phyloP scores from a whole-genome alignment of 176 grass and related monocot genomes.

The Zoysia japonica region DNA sequence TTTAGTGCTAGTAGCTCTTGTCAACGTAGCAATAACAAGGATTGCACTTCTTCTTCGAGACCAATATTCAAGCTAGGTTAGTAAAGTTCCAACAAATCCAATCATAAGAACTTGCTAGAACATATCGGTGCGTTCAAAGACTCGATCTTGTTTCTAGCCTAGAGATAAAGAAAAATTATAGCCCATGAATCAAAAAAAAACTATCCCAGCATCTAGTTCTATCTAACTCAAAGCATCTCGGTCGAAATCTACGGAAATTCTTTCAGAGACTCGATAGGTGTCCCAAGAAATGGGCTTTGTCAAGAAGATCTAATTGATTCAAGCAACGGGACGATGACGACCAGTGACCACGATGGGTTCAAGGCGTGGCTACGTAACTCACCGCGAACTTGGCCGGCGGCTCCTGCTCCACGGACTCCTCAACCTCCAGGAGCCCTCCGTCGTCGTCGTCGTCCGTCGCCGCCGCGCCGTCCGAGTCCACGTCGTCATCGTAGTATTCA shows the following conservation, averaged over 20 bases:
- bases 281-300: neutral
- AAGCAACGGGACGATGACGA: neutral
- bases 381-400: neutral
- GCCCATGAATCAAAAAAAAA: too few species aligned
- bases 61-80: too few species aligned
- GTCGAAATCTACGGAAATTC: too few species aligned
- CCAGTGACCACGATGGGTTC: neutral
- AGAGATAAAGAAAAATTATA: too few species aligned
- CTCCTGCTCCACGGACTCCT: neutral
- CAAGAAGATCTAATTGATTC: neutral
- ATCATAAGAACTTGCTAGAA: too few species aligned
- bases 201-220: too few species aligned
- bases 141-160: too few species aligned
- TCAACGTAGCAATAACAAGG: neutral
- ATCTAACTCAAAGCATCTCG: too few species aligned
- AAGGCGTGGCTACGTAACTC: neutral
- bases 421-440: neutral
- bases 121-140: too few species aligned
- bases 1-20: neutral
- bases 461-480: neutral
- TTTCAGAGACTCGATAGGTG: too few species aligned
- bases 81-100: too few species aligned
- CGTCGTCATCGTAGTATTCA: neutral
- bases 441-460: neutral
- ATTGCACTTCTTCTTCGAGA: too few species aligned